Evolutionary conservation across 371 early-diverging fungal genomes (phyloP).

Genomic region (Nematocida displodere): DNA sequence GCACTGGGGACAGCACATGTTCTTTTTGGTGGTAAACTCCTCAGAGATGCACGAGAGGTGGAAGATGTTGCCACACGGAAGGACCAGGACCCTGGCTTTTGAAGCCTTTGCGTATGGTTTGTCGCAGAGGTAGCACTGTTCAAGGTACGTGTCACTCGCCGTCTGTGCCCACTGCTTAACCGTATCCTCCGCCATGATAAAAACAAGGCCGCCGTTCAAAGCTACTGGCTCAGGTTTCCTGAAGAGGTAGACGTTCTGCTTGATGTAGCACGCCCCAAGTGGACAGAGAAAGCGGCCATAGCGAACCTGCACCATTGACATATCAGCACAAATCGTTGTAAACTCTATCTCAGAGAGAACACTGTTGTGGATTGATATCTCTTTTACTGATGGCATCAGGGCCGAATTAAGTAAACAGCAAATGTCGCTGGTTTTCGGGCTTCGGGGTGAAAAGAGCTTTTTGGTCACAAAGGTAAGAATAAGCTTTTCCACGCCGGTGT

Average conservation of each 20-base stretch:
- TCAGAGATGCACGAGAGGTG: conserved; percentile 13
- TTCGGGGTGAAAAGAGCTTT: not conserved
- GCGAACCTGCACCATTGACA: conserved; percentile 11
- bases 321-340: not conserved
- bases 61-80: conserved; percentile 24
- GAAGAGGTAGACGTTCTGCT: not conserved
- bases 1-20: conserved; percentile 35
- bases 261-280: conserved; percentile 16
- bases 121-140: conserved; percentile 13
- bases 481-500: not conserved
- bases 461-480: not conserved
- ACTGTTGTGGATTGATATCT: conserved; percentile 15
- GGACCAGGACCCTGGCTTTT: not conserved
- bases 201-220: conserved; percentile 25
- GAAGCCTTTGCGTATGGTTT: not conserved
- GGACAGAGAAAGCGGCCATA: conserved; percentile 36
- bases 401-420: not conserved
- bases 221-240: conserved; percentile 12
- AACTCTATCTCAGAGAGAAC: conserved; percentile 8
- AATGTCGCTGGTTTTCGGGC: not conserved
- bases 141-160: not conserved
- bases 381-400: conserved; percentile 1
- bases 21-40: conserved; percentile 1
- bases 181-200: conserved; percentile 6
- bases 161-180: conserved; percentile 4